A percentile compares a stretch with the other conserved stretches of the same genome.
Conservation (phyloP, 1,139 yeast genomes). For the Suhomyces maxii region DNA sequence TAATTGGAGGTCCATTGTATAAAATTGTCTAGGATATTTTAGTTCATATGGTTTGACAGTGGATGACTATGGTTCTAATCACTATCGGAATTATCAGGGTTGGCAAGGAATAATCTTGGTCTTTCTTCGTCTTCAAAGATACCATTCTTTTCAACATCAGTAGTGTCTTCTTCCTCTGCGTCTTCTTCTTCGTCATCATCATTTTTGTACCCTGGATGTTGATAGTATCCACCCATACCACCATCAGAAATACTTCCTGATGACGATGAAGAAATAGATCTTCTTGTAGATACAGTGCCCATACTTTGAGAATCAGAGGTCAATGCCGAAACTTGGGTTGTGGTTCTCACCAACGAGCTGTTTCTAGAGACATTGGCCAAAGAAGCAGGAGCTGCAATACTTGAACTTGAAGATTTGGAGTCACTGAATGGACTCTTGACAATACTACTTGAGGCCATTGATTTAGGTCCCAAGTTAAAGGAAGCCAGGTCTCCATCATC, state of each 20-base stretch:
- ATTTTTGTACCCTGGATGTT: constrained; percentile 43
- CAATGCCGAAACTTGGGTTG: constrained; percentile 28
- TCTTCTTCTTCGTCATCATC: constrained; percentile 26
- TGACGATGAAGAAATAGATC: constrained; percentile 23
- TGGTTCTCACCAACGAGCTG: constrained; percentile 32
- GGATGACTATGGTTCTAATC: constrained; percentile 12
- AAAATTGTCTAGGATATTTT: no score
- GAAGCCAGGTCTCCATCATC: constrained; percentile 55
- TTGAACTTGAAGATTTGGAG: constrained; percentile 24
- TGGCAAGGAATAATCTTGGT: constrained; percentile 62
- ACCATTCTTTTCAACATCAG: constrained; percentile 15
- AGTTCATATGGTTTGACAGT: no score
- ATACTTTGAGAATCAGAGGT: constrained; percentile 25
- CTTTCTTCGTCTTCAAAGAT: constrained; percentile 30
- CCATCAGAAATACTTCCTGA: constrained; percentile 29
- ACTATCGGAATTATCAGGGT: constrained; percentile 54
- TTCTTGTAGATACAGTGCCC: constrained; percentile 18
- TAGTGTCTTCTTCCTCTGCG: constrained; percentile 17
- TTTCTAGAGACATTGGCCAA: constrained; percentile 16
- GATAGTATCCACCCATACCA: constrained; percentile 39
- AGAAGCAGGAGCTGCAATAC: constrained; percentile 18
- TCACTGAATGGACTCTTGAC: constrained; percentile 12
- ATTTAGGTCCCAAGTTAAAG: constrained; percentile 8
- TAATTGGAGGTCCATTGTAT: no score
- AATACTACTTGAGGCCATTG: constrained; percentile 1